These are phyloP conservation scores for Erysiphe pulchra DNA, from an alignment of 2,329 filamentous ascomycete species.

Conservation along the genomic window DNA sequence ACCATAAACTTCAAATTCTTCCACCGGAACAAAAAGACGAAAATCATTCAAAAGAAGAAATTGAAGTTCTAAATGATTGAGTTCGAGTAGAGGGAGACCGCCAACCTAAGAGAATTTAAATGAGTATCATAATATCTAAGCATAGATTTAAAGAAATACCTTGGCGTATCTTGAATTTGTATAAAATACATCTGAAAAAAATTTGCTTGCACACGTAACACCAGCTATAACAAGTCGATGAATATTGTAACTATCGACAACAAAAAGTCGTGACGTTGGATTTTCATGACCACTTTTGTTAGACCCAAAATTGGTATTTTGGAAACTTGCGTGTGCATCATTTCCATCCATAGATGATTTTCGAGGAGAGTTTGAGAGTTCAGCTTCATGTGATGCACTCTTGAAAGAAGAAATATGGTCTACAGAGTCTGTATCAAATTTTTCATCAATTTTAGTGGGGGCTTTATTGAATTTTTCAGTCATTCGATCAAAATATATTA, in stretches of 20 bases:
- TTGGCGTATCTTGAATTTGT: conserved; percentile 98
- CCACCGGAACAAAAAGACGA: conserved; percentile 70
- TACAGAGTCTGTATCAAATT: conserved; percentile 11
- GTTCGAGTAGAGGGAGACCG: conserved; percentile 67
- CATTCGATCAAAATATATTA: conserved; percentile 98
- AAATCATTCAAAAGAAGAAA: conserved; percentile 94
- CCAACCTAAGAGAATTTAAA: conserved; percentile 43
- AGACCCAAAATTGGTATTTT: conserved; percentile 3
- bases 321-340: conserved; percentile 10
- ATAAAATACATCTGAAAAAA: conserved; percentile 97
- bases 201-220: conserved; percentile 96
- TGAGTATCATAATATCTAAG: neutral
- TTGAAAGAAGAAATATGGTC: neutral
- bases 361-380: too few relatives aligned
- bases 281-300: conserved; percentile 4
- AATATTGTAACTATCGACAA: conserved; percentile 98
- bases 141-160: conserved; percentile 25
- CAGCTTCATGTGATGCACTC: too few relatives aligned
- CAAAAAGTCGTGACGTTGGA: conserved; percentile 46
- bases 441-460: conserved; percentile 38
- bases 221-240: conserved; percentile 89
- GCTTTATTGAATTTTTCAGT: conserved; percentile 79
- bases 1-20: conserved; percentile 88
- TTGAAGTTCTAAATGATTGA: conserved; percentile 90
- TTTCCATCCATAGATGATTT: conserved; percentile 3